Evolutionary conservation across 2,329 filamentous ascomycete species (phyloP).

Genomic region (Colletotrichum agaves): DNA sequence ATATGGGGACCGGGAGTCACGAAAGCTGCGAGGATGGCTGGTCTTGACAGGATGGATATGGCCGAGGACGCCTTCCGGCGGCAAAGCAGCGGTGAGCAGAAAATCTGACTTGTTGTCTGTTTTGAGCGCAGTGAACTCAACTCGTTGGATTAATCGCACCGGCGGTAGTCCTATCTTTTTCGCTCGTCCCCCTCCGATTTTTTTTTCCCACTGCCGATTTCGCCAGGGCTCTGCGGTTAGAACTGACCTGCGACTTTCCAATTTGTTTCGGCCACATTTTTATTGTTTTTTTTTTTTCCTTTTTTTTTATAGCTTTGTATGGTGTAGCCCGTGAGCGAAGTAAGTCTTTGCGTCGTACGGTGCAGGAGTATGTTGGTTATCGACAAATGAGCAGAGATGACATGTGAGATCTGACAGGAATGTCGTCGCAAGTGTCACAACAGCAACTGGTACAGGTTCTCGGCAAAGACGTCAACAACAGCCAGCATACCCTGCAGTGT

Average conservation of each 20-base stretch:
- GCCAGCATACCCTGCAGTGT: neutral
- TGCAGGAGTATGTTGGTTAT: conserved; percentile 22
- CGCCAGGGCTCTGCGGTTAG: neutral
- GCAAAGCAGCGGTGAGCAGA: conserved; percentile 38
- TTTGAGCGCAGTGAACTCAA: neutral
- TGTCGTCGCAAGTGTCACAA: conserved; percentile 27
- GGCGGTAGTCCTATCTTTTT: neutral
- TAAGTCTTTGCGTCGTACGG: conserved; percentile 4
- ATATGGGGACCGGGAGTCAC: conserved; percentile 13
- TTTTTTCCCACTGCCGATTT: neutral
- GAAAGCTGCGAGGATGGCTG: conserved; percentile 17
- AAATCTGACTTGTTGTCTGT: conserved; percentile 19
- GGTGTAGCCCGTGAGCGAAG: conserved; percentile 1
- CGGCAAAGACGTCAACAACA: neutral
- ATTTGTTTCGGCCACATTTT: neutral
- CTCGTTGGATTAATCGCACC: neutral
- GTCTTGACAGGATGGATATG: conserved; percentile 12
- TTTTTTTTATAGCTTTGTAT: neutral
- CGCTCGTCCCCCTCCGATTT: neutral
- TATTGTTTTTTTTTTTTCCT: neutral
- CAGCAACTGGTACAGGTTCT: neutral
- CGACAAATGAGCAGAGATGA: conserved; percentile 29
- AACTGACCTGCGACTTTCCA: neutral
- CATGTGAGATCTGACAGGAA: conserved; percentile 33
- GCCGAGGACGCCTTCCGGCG: conserved; percentile 17